Percentiles rank a stretch among this genome's conserved stretches.
Evolutionary conservation across 139 green algal genomes (phyloP).

Genomic region (Volvox reticuliferus): DNA sequence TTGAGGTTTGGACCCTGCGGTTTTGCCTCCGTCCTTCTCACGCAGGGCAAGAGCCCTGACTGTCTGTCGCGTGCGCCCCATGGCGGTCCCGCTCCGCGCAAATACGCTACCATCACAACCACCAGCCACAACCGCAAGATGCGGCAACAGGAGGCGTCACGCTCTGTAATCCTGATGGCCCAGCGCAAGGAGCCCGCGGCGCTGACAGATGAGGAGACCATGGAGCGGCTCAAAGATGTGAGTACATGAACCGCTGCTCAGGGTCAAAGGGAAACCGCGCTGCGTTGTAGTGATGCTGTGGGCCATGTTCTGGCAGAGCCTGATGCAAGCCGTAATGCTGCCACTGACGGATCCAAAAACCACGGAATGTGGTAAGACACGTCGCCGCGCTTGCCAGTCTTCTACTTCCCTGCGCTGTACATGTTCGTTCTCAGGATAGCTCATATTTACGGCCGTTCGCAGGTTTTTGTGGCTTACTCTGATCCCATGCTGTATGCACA

Average conservation of each 20-base stretch:
- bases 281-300: too few relatives aligned
- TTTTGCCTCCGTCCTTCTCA: too few relatives aligned
- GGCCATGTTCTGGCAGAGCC: not conserved
- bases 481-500: slow-evolving; percentile 23
- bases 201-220: not conserved
- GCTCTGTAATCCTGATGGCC: not conserved
- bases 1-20: too few relatives aligned
- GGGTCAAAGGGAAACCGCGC: too few relatives aligned
- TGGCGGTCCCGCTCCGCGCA: slow-evolving; percentile 13
- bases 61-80: slow-evolving; percentile 15
- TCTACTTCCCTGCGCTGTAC: not conserved
- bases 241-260: not conserved
- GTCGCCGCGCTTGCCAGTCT: not conserved
- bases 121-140: slow-evolving; percentile 7
- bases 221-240: slow-evolving; percentile 20
- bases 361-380: not conserved
- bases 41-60: slow-evolving; percentile 42
- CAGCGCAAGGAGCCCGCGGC: not conserved
- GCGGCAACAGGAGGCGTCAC: not conserved
- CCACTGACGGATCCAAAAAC: too few relatives aligned
- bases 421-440: not conserved
- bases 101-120: slow-evolving; percentile 21
- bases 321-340: too few relatives aligned
- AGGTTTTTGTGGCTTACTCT: slow-evolving; percentile 25
- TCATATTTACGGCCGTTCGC: not conserved